phyloP scores from a whole-genome alignment of 805 yeast genomes.

The Sugiyamaella chiloensis region DNA sequence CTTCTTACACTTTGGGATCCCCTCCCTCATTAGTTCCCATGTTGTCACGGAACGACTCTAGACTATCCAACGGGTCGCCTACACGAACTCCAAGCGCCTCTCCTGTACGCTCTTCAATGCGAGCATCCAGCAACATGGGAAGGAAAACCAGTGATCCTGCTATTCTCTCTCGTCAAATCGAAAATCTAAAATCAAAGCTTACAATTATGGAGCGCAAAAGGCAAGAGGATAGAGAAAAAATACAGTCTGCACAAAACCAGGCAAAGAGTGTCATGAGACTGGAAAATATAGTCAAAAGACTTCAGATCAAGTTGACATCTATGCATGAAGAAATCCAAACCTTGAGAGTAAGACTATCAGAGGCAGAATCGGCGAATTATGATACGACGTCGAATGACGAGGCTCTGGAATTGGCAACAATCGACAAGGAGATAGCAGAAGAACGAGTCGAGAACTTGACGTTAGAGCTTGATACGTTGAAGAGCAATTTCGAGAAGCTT shows the following conservation, averaged over 20 bases:
- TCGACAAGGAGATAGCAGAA: slow-evolving; percentile 38
- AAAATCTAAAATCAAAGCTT: slow-evolving; percentile 25
- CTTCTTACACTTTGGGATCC: neutral
- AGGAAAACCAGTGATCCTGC: neutral
- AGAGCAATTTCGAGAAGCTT: slow-evolving; percentile 22
- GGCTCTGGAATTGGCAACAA: slow-evolving; percentile 31
- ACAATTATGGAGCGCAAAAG: slow-evolving; percentile 27
- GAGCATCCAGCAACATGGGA: neutral
- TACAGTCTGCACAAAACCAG: slow-evolving; percentile 23
- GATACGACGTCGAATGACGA: slow-evolving; percentile 26
- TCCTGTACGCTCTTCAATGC: slow-evolving; percentile 3
- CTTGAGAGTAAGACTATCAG: slow-evolving; percentile 21
- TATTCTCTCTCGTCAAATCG: slow-evolving; percentile 21
- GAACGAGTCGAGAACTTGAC: slow-evolving; percentile 29
- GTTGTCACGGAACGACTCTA: neutral
- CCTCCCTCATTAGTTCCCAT: neutral
- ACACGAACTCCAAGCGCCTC: slow-evolving; percentile 7
- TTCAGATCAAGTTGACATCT: slow-evolving; percentile 30
- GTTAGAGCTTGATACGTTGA: slow-evolving; percentile 25
- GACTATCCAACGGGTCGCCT: neutral
- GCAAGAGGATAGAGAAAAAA: slow-evolving; percentile 26
- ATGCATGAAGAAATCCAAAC: slow-evolving; percentile 31
- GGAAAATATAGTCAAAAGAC: slow-evolving; percentile 29
- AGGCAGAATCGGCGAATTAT: slow-evolving; percentile 21
- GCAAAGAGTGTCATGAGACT: slow-evolving; percentile 23